Percentiles rank a stretch among this genome's conserved stretches.
Conservation (phyloP, 2,329 filamentous ascomycete species). For the Alternaria viburni region DNA sequence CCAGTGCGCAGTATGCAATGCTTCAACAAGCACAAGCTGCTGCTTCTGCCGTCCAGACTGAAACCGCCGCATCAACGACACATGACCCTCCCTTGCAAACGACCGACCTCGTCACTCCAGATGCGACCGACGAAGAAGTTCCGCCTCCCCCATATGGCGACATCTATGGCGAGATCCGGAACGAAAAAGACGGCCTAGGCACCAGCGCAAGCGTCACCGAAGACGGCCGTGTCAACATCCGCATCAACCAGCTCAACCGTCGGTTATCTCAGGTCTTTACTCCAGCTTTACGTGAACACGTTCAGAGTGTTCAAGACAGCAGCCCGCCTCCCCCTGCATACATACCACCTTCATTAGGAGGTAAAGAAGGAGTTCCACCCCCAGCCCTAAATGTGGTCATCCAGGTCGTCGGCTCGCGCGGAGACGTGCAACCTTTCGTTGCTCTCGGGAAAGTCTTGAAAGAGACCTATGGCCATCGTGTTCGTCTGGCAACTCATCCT, state of each 20-base stretch:
- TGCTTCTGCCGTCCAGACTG: slow-evolving; percentile 22
- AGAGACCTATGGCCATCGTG: slow-evolving; percentile 32
- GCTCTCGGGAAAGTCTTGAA: slow-evolving; percentile 60
- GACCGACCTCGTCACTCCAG: slow-evolving; percentile 25
- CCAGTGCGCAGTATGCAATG: slow-evolving; percentile 31
- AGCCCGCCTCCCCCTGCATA: slow-evolving; percentile 3
- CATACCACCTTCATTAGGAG: slow-evolving; percentile 10
- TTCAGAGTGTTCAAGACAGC: slow-evolving; percentile 17
- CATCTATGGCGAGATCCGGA: slow-evolving; percentile 38
- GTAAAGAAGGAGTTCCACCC: neutral
- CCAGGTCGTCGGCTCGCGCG: slow-evolving; percentile 60
- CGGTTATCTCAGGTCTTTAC: slow-evolving; percentile 29
- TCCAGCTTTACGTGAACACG: slow-evolving; percentile 19
- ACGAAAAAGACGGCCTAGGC: slow-evolving; percentile 38
- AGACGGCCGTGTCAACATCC: slow-evolving; percentile 38
- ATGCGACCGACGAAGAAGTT: slow-evolving; percentile 27
- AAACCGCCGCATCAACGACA: slow-evolving; percentile 3
- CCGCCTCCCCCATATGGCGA: slow-evolving; percentile 42
- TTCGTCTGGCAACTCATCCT: slow-evolving; percentile 37
- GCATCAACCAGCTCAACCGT: slow-evolving; percentile 30
- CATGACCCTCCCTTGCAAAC: slow-evolving; percentile 28
- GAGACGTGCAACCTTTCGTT: slow-evolving; percentile 66
- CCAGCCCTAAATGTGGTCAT: slow-evolving; percentile 59
- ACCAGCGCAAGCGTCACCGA: slow-evolving; percentile 55
- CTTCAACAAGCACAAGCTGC: slow-evolving; percentile 39